Evolutionary conservation across 306 rosid species (phyloP), one percentile per base, ranked within the genome.

Genomic region (Bauhinia variegata): DNA sequence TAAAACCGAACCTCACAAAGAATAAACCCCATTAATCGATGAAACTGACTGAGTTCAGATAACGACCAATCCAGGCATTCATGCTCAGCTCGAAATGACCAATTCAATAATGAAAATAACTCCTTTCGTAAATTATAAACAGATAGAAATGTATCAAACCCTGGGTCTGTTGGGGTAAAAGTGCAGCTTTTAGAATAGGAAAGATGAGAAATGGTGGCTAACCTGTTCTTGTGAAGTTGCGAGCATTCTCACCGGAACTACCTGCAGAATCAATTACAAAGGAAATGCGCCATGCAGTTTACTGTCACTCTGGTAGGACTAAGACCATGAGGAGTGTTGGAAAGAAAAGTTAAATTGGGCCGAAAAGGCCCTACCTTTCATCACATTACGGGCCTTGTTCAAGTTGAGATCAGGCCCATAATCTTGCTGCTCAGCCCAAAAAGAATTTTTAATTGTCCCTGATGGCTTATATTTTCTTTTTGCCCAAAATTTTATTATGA

Each of bases 181-280:
- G 4, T 11, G 0, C 8, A 42, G 5, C 23, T 8, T 5, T 0
- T 12, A 64, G 14, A 48, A 15, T 15, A 15, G 6, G 1, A 42
- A 44, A 44, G 18, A 11, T 14, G 12, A 31, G 50, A 39, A 42
- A 43, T 43, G n/a, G 16, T 33, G 47, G n/a, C 58, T 46, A 46
- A 69, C 74, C 75, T 70, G 33, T 6, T 0, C 54, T 41, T 31
- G n/a, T n/a, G n/a, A n/a, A n/a, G n/a, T n/a, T n/a, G 46, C 36
- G 43, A 42, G 15, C 33, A 38, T 23, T 30, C 51, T 54, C 55
- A 17, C 30, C 44, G 39, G 53, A 11, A 52, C 10, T 31, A 48
- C n/a, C n/a, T n/a, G 49, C n/a, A 28, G 12, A 30, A 23, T 23
- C 2, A n/a, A n/a, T 2, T 2, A 23, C 2, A 23, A 23, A 23